A percentile compares a stretch with the other conserved stretches of the same genome.
These are phyloP conservation scores for Aspergillus bridgeri DNA, from an alignment of 495 filamentous ascomycete genomes.

Conservation along the genomic window DNA sequence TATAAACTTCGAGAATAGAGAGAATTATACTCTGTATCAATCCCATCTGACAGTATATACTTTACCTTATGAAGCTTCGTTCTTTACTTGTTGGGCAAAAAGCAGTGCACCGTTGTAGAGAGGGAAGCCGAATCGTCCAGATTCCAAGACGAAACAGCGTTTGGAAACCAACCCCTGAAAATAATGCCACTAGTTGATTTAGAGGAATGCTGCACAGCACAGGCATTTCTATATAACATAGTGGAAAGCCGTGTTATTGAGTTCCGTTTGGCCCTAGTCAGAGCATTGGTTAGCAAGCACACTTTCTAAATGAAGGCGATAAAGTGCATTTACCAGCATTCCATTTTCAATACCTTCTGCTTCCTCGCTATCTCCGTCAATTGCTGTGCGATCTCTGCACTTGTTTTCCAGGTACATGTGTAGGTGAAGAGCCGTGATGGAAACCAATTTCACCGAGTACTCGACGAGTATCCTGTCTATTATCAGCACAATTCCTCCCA, in stretches of 20 bases:
- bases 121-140: too few relatives aligned
- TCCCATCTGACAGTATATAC: too few relatives aligned
- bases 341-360: slow-evolving; percentile 50
- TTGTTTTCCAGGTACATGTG: slow-evolving; percentile 55
- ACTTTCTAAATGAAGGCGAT: not conserved
- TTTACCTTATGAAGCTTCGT: too few relatives aligned
- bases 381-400: slow-evolving; percentile 45
- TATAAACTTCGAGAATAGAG: too few relatives aligned
- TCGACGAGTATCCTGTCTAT: slow-evolving; percentile 46
- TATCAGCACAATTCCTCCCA: not conserved
- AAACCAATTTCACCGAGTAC: slow-evolving; percentile 47
- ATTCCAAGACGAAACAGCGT: too few relatives aligned
- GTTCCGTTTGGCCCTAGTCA: not conserved
- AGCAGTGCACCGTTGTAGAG: too few relatives aligned
- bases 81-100: too few relatives aligned
- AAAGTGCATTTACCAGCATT: slow-evolving; percentile 35
- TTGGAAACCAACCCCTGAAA: too few relatives aligned
- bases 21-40: too few relatives aligned
- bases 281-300: not conserved
- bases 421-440: slow-evolving; percentile 44
- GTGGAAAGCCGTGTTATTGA: not conserved
- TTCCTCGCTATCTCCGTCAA: slow-evolving; percentile 33
- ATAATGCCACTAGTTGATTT: too few relatives aligned
- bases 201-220: too few relatives aligned
- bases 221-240: not conserved